Percentiles rank a stretch among this genome's conserved stretches.
These are phyloP conservation scores for Aurifilum marmelostoma DNA, from an alignment of 2,329 filamentous ascomycete genomes.

Conservation along the genomic window DNA sequence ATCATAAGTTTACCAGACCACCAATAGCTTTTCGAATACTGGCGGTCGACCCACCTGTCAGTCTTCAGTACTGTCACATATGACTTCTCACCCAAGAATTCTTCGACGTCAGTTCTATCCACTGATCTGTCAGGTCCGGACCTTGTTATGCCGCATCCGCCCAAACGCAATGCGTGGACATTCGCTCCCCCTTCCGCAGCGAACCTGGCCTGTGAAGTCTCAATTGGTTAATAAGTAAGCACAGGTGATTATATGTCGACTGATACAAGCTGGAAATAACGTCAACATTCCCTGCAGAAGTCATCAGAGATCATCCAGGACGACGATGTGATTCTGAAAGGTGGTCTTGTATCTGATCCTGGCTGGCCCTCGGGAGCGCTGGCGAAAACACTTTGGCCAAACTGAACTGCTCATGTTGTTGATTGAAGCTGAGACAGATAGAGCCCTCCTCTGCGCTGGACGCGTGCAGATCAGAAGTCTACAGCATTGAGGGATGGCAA, in stretches of 20 bases:
- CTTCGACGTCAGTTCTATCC: conserved; percentile 81
- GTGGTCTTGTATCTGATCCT: not conserved
- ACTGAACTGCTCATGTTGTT: conserved; percentile 72
- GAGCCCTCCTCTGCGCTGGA: conserved; percentile 71
- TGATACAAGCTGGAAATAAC: conserved; percentile 52
- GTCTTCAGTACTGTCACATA: not conserved
- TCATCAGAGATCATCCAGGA: conserved; percentile 68
- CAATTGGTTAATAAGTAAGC: not conserved
- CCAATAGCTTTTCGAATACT: conserved; percentile 39
- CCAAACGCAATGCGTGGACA: conserved; percentile 60
- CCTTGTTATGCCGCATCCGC: conserved; percentile 73
- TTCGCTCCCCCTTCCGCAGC: not conserved
- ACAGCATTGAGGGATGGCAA: conserved; percentile 66
- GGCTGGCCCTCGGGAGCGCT: conserved; percentile 8
- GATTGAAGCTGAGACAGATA: conserved; percentile 68
- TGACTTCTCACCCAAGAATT: conserved; percentile 52
- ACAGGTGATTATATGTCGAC: conserved; percentile 66
- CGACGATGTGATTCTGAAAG: conserved; percentile 55
- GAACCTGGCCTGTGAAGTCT: not conserved
- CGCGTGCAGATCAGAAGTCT: conserved; percentile 70
- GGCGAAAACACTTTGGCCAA: conserved; percentile 45
- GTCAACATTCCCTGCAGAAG: conserved; percentile 61
- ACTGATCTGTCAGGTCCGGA: conserved; percentile 63
- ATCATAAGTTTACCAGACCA: conserved; percentile 44
- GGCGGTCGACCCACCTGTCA: not conserved